Evolutionary conservation across 345 rosid genomes (phyloP).

Genomic region (Sonneratia alba): DNA sequence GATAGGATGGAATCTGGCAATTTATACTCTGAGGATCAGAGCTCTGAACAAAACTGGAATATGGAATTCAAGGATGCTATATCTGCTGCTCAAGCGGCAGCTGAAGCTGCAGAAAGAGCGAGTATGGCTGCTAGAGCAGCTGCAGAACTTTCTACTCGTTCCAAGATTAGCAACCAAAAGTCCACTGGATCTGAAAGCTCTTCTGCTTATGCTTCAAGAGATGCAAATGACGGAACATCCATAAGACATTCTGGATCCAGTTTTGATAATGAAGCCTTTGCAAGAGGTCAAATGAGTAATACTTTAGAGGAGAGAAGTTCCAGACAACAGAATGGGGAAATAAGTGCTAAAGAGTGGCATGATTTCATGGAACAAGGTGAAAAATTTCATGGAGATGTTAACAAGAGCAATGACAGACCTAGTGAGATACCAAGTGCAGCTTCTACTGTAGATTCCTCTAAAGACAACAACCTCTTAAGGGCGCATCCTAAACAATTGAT

Average conservation of each 20-base stretch:
- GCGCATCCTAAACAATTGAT: slow-evolving; percentile 12
- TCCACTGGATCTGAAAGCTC: slow-evolving; percentile 26
- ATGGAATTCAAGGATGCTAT: slow-evolving; percentile 80
- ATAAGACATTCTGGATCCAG: slow-evolving; percentile 3
- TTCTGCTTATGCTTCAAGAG: slow-evolving; percentile 18
- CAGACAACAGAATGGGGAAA: slow-evolving; percentile 15
- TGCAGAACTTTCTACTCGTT: slow-evolving; percentile 76
- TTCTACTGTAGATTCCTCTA: slow-evolving; percentile 5
- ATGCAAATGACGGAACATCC: not conserved
- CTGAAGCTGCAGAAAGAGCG: slow-evolving; percentile 95
- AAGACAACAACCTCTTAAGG: not conserved
- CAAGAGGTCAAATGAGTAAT: not conserved
- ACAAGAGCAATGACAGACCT: not conserved
- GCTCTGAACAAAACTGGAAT: slow-evolving; percentile 38
- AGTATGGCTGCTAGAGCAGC: slow-evolving; percentile 96
- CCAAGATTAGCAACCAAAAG: slow-evolving; percentile 27
- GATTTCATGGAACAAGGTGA: not conserved
- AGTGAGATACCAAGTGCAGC: not conserved
- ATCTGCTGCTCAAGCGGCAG: slow-evolving; percentile 88
- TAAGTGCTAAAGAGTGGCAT: slow-evolving; percentile 16
- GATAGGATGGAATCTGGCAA: slow-evolving; percentile 30
- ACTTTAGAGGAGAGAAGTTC: not conserved
- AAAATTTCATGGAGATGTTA: slow-evolving; percentile 1
- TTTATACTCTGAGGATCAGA: slow-evolving; percentile 22
- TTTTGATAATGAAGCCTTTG: slow-evolving; percentile 3